Evolutionary conservation across 371 early-diverging fungal species (phyloP).

Genomic region (Mucor plumbeus): DNA sequence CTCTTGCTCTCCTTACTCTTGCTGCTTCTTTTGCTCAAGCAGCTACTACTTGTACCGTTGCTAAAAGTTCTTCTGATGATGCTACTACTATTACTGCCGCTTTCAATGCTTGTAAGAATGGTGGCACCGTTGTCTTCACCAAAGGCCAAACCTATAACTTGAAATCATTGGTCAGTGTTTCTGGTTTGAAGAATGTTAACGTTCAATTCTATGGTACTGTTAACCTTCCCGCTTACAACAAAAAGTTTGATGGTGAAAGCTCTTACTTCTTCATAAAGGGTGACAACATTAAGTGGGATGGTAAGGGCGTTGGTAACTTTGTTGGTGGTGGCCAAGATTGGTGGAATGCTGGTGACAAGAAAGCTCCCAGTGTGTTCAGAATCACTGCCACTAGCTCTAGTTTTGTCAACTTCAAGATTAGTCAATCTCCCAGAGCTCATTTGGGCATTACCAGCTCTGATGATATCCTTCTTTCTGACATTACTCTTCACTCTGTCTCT

Average conservation of each 20-base stretch:
- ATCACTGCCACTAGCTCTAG: conserved; percentile 36
- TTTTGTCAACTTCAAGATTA: conserved; percentile 38
- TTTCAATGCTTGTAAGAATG: conserved; percentile 37
- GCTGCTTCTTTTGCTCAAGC: conserved; percentile 26
- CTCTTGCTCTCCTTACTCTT: conserved; percentile 29
- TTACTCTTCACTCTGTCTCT: conserved; percentile 37
- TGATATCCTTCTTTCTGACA: conserved; percentile 30
- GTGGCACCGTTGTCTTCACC: conserved; percentile 42
- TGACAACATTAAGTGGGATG: conserved; percentile 30
- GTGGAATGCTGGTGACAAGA: conserved; percentile 37
- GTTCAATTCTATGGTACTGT: conserved; percentile 37
- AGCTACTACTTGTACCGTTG: conserved; percentile 31
- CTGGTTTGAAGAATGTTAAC: conserved; percentile 31
- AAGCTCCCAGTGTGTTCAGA: conserved; percentile 40
- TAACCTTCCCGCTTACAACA: conserved; percentile 33
- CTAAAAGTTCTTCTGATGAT: conserved; percentile 30
- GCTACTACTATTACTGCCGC: conserved; percentile 32
- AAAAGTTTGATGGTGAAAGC: conserved; percentile 29
- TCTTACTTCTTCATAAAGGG: conserved; percentile 38
- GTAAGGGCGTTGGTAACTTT: conserved; percentile 28
- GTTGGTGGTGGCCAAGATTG: conserved; percentile 43
- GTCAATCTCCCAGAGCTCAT: conserved; percentile 39
- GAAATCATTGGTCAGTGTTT: conserved; percentile 26
- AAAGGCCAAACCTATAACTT: conserved; percentile 35
- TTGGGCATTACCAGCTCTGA: conserved; percentile 34